Base-by-base conservation (phyloP, 2,329 filamentous ascomycete species). In the Fusarium sp. region DNA sequence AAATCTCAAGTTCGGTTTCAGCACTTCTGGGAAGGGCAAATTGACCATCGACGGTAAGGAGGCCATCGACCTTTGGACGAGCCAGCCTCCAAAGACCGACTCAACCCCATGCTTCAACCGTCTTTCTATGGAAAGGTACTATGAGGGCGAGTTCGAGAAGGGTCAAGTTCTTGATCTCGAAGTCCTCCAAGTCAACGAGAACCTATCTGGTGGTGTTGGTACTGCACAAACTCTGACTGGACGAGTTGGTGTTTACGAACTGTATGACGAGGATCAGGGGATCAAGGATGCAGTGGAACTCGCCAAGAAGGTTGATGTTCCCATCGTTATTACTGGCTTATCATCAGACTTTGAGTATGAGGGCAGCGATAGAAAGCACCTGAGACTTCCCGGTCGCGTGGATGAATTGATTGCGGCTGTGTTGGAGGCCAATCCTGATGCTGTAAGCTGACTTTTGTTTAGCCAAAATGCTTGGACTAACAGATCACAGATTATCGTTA, bases 321-420 rank as follows among this genome's bases (percentile, higher is more conserved):
- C 91, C 5, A 83, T 91, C 46, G 54, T 79, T 0, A 62, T 78
- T 5, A 87, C 89, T 2, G 90, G 90, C 4, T 82, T 92, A 20
- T 91, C 90, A 55, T 84, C 76, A 2, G 76, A 79, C 3, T 80
- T 76, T 31, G 78, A 80, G 44, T 77, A 76, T 7, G 78, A 93
- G 89, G 82, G 84, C 59, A 90, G 90, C 54, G 91, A 93, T 77
- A 87, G 91, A 54, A 92, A 91, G 77, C 92, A 92, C 77, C 81
- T 93, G 36, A 91, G 89, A 7, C 80, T 92, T 3, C 93, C 91
- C 86, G 83, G 70, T 2, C 73, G 72, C 1, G 90, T 89, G 41
- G 90, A 93, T 50, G 82, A 85, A 11, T 78, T 93, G 62, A 88
- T 91, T 71, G 78, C 82, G 9, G 83, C 84, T 1, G 86, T 91